phyloP scores from a whole-genome alignment of 257 asterid genomes.

The Nicotiana obtusifolia region DNA sequence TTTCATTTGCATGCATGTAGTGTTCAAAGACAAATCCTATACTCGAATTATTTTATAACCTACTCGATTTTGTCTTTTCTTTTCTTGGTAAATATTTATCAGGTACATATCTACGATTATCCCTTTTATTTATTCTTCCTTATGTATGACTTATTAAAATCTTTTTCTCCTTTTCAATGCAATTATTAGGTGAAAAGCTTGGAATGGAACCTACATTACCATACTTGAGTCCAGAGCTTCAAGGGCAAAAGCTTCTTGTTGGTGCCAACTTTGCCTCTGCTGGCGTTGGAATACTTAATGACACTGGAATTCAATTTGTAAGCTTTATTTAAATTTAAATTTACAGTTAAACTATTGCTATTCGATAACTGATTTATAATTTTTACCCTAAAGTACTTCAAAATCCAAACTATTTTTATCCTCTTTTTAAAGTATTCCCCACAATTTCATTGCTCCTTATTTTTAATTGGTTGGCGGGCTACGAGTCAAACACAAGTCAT shows the following conservation, averaged over 20 bases:
- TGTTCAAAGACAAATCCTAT: not conserved
- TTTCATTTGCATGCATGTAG: not conserved
- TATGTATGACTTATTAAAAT: conserved; percentile 25
- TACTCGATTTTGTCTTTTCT: not conserved
- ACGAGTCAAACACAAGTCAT: too few relatives aligned
- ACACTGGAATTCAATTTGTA: conserved; percentile 84
- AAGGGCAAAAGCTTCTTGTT: conserved; percentile 44
- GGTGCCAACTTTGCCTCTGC: conserved; percentile 97
- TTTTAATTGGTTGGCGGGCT: too few relatives aligned
- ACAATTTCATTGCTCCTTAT: too few relatives aligned
- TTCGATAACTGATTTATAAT: too few relatives aligned
- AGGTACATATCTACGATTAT: not conserved
- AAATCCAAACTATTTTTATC: too few relatives aligned
- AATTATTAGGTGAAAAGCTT: conserved; percentile 50
- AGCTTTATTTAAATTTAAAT: conserved; percentile 13
- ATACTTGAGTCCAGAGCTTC: conserved; percentile 56
- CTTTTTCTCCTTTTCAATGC: not conserved
- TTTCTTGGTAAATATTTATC: not conserved
- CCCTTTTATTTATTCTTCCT: not conserved
- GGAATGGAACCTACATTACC: conserved; percentile 62
- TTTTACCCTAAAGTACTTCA: too few relatives aligned
- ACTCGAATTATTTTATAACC: not conserved
- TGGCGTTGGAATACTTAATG: conserved; percentile 80
- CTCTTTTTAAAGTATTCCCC: too few relatives aligned
- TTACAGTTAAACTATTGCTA: too few relatives aligned